Conservation (phyloP, 768 basidiomycete genomes). For the Suillus weaverae region DNA sequence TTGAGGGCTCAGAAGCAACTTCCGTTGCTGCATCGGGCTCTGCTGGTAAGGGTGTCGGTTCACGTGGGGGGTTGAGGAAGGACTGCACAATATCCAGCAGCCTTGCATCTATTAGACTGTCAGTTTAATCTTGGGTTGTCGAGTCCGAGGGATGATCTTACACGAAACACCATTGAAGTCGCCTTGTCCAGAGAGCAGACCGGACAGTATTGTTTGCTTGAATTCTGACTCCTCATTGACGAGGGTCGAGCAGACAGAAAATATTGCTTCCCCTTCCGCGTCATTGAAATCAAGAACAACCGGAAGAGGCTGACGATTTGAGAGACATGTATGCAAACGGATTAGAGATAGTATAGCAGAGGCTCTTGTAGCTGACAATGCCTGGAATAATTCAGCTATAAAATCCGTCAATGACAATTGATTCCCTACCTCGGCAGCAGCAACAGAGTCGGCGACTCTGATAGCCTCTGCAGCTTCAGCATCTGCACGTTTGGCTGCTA, state of each 20-base stretch:
- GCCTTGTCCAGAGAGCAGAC: constrained; percentile 57
- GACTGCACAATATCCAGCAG: constrained; percentile 56
- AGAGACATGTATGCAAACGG: constrained; percentile 54
- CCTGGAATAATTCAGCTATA: constrained; percentile 35
- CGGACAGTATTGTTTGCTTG: constrained; percentile 52
- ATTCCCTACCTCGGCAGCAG: constrained; percentile 54
- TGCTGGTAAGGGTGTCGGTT: constrained; percentile 34
- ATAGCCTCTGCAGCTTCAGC: constrained; percentile 55
- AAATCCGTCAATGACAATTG: not conserved
- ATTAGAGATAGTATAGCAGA: constrained; percentile 58
- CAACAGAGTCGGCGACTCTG: constrained; percentile 55
- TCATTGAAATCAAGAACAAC: constrained; percentile 46
- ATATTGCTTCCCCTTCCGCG: constrained; percentile 55
- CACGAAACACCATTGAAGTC: constrained; percentile 64
- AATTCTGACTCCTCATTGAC: constrained; percentile 52
- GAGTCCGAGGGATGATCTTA: constrained; percentile 35
- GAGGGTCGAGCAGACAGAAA: constrained; percentile 52
- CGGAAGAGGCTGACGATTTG: constrained; percentile 43
- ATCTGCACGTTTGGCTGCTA: constrained; percentile 54
- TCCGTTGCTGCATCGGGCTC: constrained; percentile 31
- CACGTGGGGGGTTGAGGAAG: constrained; percentile 49
- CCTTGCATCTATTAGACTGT: constrained; percentile 51
- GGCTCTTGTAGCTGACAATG: constrained; percentile 40
- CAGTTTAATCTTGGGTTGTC: constrained; percentile 7
- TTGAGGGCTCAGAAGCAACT: constrained; percentile 20